Percentiles rank a stretch among this genome's conserved stretches.
Evolutionary conservation across 345 rosid species (phyloP).

Genomic region (Combretum micranthum): DNA sequence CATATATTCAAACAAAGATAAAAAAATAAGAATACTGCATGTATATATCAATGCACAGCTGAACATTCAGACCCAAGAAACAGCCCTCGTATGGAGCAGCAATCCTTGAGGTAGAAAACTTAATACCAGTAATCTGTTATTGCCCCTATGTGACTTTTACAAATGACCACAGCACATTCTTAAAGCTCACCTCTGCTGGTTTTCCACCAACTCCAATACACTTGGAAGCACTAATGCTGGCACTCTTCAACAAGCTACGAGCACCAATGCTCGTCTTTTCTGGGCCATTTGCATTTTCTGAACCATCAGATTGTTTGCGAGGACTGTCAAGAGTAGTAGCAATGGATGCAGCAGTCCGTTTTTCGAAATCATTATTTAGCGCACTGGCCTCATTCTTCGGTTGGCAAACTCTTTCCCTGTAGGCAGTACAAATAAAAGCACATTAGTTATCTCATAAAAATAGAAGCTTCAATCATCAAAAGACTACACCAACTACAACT

Average conservation of each 20-base stretch:
- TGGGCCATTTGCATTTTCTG: slow-evolving; percentile 29
- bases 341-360: slow-evolving; percentile 38
- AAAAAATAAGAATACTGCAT: too few relatives aligned
- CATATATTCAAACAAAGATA: too few relatives aligned
- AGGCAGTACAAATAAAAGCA: slow-evolving; percentile 8
- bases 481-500: too few relatives aligned
- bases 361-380: slow-evolving; percentile 24
- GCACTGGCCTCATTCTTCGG: slow-evolving; percentile 44
- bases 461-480: too few relatives aligned
- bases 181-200: slow-evolving; percentile 16
- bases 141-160: too few relatives aligned
- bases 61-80: too few relatives aligned
- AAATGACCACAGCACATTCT: slow-evolving; percentile 1
- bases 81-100: too few relatives aligned
- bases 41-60: too few relatives aligned
- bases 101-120: too few relatives aligned
- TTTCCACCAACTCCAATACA: slow-evolving; percentile 46
- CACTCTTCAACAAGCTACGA: slow-evolving; percentile 86
- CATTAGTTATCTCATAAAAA: not conserved
- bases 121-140: too few relatives aligned
- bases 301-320: slow-evolving; percentile 29
- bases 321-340: slow-evolving; percentile 46
- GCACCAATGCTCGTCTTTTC: slow-evolving; percentile 39
- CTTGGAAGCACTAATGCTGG: slow-evolving; percentile 94
- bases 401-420: slow-evolving; percentile 80